These are phyloP conservation scores for Sarocladium oryzae DNA, from an alignment of 2,329 filamentous ascomycete species.

Conservation along the genomic window DNA sequence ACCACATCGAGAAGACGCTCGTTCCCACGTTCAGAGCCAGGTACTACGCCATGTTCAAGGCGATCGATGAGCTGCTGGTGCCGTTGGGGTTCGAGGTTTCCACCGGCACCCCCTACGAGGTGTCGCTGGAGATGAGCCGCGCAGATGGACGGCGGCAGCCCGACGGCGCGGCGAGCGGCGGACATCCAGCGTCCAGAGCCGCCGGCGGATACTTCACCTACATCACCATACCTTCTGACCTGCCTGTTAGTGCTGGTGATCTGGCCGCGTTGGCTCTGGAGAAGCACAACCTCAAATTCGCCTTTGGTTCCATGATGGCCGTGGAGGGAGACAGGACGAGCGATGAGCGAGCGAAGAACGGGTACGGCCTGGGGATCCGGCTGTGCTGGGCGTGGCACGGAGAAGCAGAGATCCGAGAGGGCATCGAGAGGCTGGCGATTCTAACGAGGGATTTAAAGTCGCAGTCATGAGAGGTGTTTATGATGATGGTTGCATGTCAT, in stretches of 20 bases:
- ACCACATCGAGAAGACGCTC: conserved; percentile 15
- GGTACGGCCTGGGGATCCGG: conserved; percentile 44
- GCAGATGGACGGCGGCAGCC: neutral
- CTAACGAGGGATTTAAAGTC: conserved; percentile 11
- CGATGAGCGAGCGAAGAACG: conserved; percentile 18
- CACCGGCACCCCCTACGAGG: conserved; percentile 13
- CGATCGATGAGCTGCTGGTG: conserved; percentile 14
- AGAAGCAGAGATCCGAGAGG: conserved; percentile 45
- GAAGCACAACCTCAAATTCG: conserved; percentile 49
- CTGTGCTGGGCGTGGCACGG: conserved; percentile 54
- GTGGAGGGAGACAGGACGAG: conserved; percentile 27
- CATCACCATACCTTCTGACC: conserved; percentile 26
- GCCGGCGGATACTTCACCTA: conserved; percentile 61
- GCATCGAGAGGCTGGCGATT: conserved; percentile 41
- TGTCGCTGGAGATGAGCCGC: neutral
- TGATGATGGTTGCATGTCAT: too few species aligned
- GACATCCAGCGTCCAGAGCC: neutral
- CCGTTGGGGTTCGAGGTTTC: conserved; percentile 15
- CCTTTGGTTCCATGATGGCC: conserved; percentile 49
- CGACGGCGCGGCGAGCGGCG: neutral
- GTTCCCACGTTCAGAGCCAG: conserved; percentile 16
- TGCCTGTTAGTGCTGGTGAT: conserved; percentile 40
- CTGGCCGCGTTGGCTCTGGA: conserved; percentile 34
- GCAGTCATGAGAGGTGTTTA: neutral
- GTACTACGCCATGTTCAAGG: conserved; percentile 14